phyloP scores from a whole-genome alignment of 2,329 filamentous ascomycete genomes.

The Diplodia sapinea region DNA sequence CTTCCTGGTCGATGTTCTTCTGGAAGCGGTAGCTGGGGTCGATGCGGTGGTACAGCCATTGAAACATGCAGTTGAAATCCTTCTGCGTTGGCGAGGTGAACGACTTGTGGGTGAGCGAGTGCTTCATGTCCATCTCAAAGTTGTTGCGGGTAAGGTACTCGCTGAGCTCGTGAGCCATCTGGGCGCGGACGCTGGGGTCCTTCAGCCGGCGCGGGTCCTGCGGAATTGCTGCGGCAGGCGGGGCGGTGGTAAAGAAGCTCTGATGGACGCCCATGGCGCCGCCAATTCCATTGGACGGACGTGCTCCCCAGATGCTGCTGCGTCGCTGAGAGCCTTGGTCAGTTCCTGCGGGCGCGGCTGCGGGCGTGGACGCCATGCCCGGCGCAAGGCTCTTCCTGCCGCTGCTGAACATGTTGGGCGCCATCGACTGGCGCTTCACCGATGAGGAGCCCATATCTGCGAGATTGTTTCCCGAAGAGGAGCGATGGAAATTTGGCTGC shows the following conservation, averaged over 20 bases:
- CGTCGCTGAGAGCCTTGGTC: conserved; percentile 67
- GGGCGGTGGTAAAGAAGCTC: conserved; percentile 92
- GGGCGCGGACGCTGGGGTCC: conserved; percentile 77
- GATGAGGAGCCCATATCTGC: conserved; percentile 82
- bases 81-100: conserved; percentile 96
- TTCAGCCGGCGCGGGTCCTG: conserved; percentile 85
- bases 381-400: conserved; percentile 75
- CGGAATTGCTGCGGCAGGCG: conserved; percentile 79
- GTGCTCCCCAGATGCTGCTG: conserved; percentile 71
- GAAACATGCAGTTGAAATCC: conserved; percentile 97
- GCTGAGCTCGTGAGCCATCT: conserved; percentile 85
- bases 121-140: conserved; percentile 98
- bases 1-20: conserved; percentile 94
- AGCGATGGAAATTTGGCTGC: conserved; percentile 85
- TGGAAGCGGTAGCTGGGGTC: conserved; percentile 92
- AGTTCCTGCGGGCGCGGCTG: conserved; percentile 49
- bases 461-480: conserved; percentile 81
- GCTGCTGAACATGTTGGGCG: conserved; percentile 60
- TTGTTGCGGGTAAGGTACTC: conserved; percentile 93
- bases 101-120: conserved; percentile 86
- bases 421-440: conserved; percentile 81
- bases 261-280: conserved; percentile 75
- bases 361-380: conserved; percentile 54
- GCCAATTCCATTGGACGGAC: conserved; percentile 65
- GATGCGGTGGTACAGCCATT: conserved; percentile 95